Base-by-base conservation (phyloP, 1,284 basidiomycete species). In the Irpex sp. region DNA sequence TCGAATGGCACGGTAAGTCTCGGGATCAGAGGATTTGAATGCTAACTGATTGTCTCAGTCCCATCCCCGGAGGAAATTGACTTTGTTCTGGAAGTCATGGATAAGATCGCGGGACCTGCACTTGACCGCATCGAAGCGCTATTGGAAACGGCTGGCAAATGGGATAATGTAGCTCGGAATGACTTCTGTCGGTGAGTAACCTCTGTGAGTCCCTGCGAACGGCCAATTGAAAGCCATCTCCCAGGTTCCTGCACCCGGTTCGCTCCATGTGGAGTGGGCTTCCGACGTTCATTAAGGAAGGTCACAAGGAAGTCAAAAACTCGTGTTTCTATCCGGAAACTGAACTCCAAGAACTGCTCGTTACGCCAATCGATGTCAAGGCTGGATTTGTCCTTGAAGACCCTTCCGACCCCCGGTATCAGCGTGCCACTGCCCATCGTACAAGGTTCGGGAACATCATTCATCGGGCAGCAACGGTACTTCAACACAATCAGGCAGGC, bases 171-270 rank as follows among this genome's bases (percentile, higher is more conserved):
- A 17, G 88, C 89, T 78, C 87, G 92, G 37, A 98, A 97, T 74
- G 96, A 98, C 75, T 97, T 98, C 74, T 98, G 96, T 76, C 87
- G 97, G 83, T 89, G 79, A 65, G 81, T 80, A 21, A 68, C 4
- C 72, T 15, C 40, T 48, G 62, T 62, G 51, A 59, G 64, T 61
- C 47, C 57, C 15, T 21, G 11, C 49, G 17, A 51, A 59, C 52
- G 49, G 37, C 62, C n/a, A 52, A 62, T 60, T 49, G 31, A 64
- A 34, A 19, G 17, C 49, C 17, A 17, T 19, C 8, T 37, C 52
- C 13, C 49, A 92, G 91, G 57, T 87, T 85, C 69, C 75, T 92
- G 17, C 80, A 87, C 65, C 82, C 85, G 31, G 82, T 85, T 26
- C 82, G 88, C 64, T 84, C 89, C 15, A 79, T 88, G 3, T 92